phyloP scores from a whole-genome alignment of 2,329 filamentous ascomycete genomes.

The Aspergillus sp. region DNA sequence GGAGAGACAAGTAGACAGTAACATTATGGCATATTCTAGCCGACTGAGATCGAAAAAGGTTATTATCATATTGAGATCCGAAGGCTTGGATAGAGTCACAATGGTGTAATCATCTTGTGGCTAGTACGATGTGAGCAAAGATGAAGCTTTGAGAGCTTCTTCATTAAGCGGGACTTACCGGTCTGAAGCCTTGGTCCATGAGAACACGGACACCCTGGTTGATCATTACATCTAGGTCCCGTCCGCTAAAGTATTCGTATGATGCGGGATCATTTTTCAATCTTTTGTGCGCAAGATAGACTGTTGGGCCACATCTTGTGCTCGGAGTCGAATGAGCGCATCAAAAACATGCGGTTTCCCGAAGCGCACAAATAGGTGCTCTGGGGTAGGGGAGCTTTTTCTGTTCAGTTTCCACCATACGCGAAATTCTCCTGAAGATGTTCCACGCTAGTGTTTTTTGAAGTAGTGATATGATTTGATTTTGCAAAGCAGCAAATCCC shows the following conservation, averaged over 20 bases:
- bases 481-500: too few species aligned
- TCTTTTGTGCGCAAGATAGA: constrained; percentile 39
- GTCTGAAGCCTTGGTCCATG: constrained; percentile 16
- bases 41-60: constrained; percentile 41
- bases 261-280: constrained; percentile 23
- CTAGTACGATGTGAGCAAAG: constrained; percentile 5
- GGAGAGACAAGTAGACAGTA: constrained; percentile 39
- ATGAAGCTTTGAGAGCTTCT: background rate
- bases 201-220: constrained; percentile 30
- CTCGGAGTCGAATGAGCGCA: constrained; percentile 37
- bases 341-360: constrained; percentile 38
- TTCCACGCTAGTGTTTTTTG: too few species aligned
- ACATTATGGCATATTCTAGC: constrained; percentile 40
- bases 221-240: constrained; percentile 36
- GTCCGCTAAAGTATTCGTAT: constrained; percentile 39
- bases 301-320: constrained; percentile 31
- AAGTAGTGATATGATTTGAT: too few species aligned
- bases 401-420: too few species aligned
- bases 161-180: constrained; percentile 4
- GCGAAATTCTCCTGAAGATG: too few species aligned
- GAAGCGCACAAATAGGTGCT: constrained; percentile 22
- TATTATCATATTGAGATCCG: constrained; percentile 38
- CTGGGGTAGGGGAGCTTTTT: background rate
- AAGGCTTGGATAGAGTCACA: constrained; percentile 36
- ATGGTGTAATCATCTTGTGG: constrained; percentile 5